Conservation (phyloP, 371 early-diverging fungal genomes). For the Apophysomyces elegans region DNA sequence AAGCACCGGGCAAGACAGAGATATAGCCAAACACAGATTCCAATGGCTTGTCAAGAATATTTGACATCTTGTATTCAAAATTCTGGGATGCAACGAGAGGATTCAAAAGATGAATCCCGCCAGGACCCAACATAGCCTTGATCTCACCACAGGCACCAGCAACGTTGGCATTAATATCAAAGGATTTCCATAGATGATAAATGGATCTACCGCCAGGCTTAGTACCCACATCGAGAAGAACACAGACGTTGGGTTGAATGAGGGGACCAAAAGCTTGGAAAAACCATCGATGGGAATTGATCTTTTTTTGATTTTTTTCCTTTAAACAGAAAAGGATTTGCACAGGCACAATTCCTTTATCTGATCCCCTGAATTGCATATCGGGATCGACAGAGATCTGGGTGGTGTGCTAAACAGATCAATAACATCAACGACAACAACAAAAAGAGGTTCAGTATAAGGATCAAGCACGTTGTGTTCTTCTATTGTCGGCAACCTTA, state of each 20-base stretch:
- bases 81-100: slow-evolving; percentile 92
- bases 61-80: slow-evolving; percentile 92
- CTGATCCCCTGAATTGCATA: slow-evolving; percentile 70
- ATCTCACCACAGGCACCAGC: slow-evolving; percentile 89
- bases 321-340: slow-evolving; percentile 92
- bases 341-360: slow-evolving; percentile 78
- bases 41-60: slow-evolving; percentile 84
- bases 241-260: slow-evolving; percentile 84
- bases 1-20: slow-evolving; percentile 79
- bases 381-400: slow-evolving; percentile 76
- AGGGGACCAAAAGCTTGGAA: slow-evolving; percentile 90
- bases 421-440: neutral
- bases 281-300: slow-evolving; percentile 97
- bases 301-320: slow-evolving; percentile 87
- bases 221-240: slow-evolving; percentile 93
- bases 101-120: slow-evolving; percentile 67
- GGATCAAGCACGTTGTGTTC: neutral
- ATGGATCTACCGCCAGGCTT: slow-evolving; percentile 23
- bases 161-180: slow-evolving; percentile 67
- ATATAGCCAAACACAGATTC: slow-evolving; percentile 89
- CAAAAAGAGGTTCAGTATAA: neutral
- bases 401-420: slow-evolving; percentile 69
- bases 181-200: slow-evolving; percentile 77
- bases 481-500: slow-evolving; percentile 42
- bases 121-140: slow-evolving; percentile 75